A percentile compares a stretch with the other conserved stretches of the same genome.
phyloP scores from a whole-genome alignment of 108 stramenopile species.

The Nitzschia sp. region DNA sequence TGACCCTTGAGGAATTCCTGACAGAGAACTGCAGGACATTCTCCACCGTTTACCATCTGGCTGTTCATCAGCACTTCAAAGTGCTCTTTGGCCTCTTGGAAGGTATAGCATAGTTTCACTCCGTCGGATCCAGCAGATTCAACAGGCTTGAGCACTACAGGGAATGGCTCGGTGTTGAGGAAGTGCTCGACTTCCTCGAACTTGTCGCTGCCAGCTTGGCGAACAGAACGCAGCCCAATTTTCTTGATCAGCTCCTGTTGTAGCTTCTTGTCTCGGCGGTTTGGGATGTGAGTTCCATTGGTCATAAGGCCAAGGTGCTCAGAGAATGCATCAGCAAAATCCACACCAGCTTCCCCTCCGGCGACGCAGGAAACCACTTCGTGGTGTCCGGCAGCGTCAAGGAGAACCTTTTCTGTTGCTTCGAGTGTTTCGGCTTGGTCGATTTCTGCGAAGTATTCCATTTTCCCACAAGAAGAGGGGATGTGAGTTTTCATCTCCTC shows the following conservation, averaged over 20 bases:
- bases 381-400: constrained; percentile 25
- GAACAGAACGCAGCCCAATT: constrained; percentile 71
- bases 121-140: constrained; percentile 85
- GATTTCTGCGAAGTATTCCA: constrained; percentile 62
- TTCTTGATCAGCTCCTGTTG: constrained; percentile 77
- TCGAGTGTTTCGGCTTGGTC: constrained; percentile 40
- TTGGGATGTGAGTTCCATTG: constrained; percentile 60
- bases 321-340: constrained; percentile 67
- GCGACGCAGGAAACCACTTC: constrained; percentile 60
- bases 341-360: constrained; percentile 83
- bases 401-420: constrained; percentile 40
- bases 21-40: constrained; percentile 80
- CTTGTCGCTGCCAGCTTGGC: constrained; percentile 64
- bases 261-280: constrained; percentile 76
- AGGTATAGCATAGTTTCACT: constrained; percentile 48
- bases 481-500: constrained; percentile 80
- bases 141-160: constrained; percentile 91
- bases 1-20: constrained; percentile 88
- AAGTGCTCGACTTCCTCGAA: constrained; percentile 73
- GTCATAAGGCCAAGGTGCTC: constrained; percentile 56
- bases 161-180: constrained; percentile 54
- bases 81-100: constrained; percentile 54
- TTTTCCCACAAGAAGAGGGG: constrained; percentile 49
- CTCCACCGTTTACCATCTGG: constrained; percentile 54
- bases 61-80: constrained; percentile 45